Conservation (phyloP, 2,329 filamentous ascomycete species). For the Alternaria gansuensis region DNA sequence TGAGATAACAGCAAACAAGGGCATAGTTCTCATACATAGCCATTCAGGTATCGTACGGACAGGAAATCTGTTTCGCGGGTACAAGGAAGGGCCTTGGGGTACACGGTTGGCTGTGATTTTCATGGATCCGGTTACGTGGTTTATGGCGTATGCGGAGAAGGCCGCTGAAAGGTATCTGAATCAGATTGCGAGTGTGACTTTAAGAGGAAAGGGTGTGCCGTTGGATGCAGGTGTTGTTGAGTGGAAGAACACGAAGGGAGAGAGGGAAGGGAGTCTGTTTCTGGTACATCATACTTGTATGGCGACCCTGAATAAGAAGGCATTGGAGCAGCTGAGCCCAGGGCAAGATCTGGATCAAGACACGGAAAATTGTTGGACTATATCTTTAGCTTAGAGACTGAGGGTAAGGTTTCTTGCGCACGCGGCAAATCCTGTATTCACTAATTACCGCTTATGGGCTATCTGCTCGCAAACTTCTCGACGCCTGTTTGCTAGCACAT, state of each 20-base stretch:
- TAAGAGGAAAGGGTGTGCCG: constrained; percentile 12
- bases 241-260: not conserved
- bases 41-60: constrained; percentile 52
- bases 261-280: constrained; percentile 3
- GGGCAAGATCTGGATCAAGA: constrained; percentile 6
- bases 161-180: constrained; percentile 19
- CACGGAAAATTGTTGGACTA: not conserved
- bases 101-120: constrained; percentile 14
- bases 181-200: constrained; percentile 17
- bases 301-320: not conserved
- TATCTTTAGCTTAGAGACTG: not conserved
- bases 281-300: constrained; percentile 3
- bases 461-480: too few relatives aligned
- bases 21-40: constrained; percentile 51
- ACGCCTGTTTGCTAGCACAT: too few relatives aligned
- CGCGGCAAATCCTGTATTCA: too few relatives aligned
- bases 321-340: not conserved
- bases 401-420: too few relatives aligned
- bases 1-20: constrained; percentile 34
- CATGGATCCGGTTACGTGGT: constrained; percentile 5
- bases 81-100: constrained; percentile 28
- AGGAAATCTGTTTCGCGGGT: constrained; percentile 37
- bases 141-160: constrained; percentile 10
- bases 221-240: not conserved
- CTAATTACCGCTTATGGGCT: too few relatives aligned